Base-by-base conservation (phyloP, 2,329 filamentous ascomycete species). In the Colletotrichum chlorophyti region DNA sequence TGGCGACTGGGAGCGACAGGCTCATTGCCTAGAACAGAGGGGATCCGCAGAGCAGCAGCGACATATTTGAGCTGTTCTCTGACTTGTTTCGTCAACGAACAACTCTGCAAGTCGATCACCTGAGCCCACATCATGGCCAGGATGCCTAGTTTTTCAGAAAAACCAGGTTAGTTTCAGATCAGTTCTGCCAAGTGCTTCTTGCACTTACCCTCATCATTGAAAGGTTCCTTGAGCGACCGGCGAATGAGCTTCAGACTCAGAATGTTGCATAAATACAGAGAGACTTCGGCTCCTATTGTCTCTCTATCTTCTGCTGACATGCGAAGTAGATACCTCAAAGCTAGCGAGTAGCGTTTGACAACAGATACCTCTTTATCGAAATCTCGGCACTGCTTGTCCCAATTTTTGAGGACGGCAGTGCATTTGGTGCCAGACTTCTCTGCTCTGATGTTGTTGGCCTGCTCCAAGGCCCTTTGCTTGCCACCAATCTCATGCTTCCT, bases 271-370 rank as follows among this genome's bases (percentile, higher is more conserved):
- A 73, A 31, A 45, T 74, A 75, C 4, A 78, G 61, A 2, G 66
- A 65, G 1, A 74, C 62, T 32, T 79, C 75, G 1, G 69, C 63
- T 3, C 69, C 69, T 8, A 77, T 52, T 2, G 58, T 58, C 2
- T 51, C 40, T 21, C 82, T 70, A 23, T 70, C 72, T 7, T 65
- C 63, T 14, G 21, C 3, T 10, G 47, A 35, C 10, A 53, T 32
- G 23, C 19, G 12, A 14, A 23, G 5, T 5, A 86, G 66, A 61
- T 84, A 83, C 34, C 78, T 77, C 38, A 78, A 72, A 1, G 77
- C 74, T 59, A 79, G 82, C 21, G 74, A 67, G 63, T 83, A 86
- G 45, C 80, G 75, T 24, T 70, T 72, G 9, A 76, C 68, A 9
- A 77, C 65, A 35, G 75, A 73, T 2, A 58, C 57, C 52, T 81